Conservation (phyloP, 78 protist genomes). For the Dictyostelium capitatum region DNA sequence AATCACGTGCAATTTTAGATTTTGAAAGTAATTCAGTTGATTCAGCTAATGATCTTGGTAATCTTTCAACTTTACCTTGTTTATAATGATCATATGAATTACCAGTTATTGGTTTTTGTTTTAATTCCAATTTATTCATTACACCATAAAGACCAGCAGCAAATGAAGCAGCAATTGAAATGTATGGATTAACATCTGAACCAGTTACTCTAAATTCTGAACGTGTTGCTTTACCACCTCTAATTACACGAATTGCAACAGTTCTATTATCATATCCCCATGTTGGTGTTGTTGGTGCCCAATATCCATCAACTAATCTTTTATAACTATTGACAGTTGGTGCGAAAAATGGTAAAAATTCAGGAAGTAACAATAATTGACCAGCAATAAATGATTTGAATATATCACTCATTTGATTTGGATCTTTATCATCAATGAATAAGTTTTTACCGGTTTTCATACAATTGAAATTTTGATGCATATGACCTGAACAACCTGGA, state of each 20-base stretch:
- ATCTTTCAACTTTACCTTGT: slow-evolving; percentile 29
- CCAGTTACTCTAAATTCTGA: slow-evolving; percentile 80
- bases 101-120: slow-evolving; percentile 21
- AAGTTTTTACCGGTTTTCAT: slow-evolving; percentile 18
- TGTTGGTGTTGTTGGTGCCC: slow-evolving; percentile 86
- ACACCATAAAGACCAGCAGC: slow-evolving; percentile 87
- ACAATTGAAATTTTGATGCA: slow-evolving; percentile 72
- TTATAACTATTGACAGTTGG: slow-evolving; percentile 83
- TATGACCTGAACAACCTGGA: slow-evolving; percentile 84
- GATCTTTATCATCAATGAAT: slow-evolving; percentile 23
- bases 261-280: slow-evolving; percentile 78
- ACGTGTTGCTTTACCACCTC: slow-evolving; percentile 66
- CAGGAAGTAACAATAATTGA: slow-evolving; percentile 68
- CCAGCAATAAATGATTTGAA: slow-evolving; percentile 80
- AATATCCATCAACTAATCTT: slow-evolving; percentile 81
- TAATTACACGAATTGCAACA: slow-evolving; percentile 68
- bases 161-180: slow-evolving; percentile 77
- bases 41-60: slow-evolving; percentile 72
- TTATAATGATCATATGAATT: slow-evolving; percentile 52
- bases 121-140: slow-evolving; percentile 50
- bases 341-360: slow-evolving; percentile 83
- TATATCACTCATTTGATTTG: slow-evolving; percentile 51
- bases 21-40: slow-evolving; percentile 50
- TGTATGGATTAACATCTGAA: slow-evolving; percentile 78
- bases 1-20: slow-evolving; percentile 63